A percentile compares a stretch with the other conserved stretches of the same genome.
Conservation (phyloP, 495 filamentous ascomycete species). For the Letharia columbiana region DNA sequence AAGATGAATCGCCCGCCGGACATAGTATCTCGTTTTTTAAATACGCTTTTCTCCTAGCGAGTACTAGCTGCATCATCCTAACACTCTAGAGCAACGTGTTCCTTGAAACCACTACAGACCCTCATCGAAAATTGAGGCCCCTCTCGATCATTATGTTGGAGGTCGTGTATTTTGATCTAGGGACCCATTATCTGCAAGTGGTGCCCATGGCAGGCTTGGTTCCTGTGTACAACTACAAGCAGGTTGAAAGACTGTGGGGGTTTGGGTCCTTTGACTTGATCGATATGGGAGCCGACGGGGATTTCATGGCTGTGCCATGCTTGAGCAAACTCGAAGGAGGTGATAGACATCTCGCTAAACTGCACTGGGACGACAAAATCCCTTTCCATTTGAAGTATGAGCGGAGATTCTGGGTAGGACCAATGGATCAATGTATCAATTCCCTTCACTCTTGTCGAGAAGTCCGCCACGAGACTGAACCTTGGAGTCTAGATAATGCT, state of each 20-base stretch:
- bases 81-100: not conserved
- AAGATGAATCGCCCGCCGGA: not conserved
- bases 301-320: not conserved
- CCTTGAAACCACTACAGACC: not conserved
- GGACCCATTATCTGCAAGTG: not conserved
- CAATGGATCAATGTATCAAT: not conserved
- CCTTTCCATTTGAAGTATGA: not conserved
- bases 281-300: not conserved
- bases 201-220: not conserved
- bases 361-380: not conserved
- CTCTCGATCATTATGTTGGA: not conserved
- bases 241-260: not conserved
- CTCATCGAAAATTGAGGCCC: not conserved
- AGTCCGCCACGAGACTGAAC: not conserved
- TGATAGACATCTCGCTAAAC: not conserved
- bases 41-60: not conserved
- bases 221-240: not conserved
- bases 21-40: not conserved
- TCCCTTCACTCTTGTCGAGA: not conserved
- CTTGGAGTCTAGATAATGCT: not conserved
- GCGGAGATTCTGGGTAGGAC: not conserved
- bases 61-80: not conserved
- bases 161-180: not conserved
- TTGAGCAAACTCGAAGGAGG: not conserved
- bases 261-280: not conserved